Evolutionary conservation across 106 monocot species (phyloP), one percentile per base, ranked within the genome.

Genomic region (Chionographis japonica): DNA sequence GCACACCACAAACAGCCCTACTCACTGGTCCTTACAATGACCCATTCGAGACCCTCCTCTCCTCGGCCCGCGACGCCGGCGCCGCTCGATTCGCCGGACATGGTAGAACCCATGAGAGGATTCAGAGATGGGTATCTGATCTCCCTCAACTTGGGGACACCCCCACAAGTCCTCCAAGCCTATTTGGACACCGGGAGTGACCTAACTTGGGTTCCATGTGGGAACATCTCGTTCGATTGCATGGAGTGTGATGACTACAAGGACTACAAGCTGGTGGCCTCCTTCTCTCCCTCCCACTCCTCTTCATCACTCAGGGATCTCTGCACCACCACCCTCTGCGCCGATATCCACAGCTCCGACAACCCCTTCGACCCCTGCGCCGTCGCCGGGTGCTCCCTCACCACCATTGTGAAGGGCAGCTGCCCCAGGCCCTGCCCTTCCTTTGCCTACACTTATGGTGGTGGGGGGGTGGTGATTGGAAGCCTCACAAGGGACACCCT

Each of bases 121-220:
- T 75, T 54, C 42, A 60, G 54, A 71, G 80, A 80, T 71, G 80
- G 80, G 4, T 80, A 75, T 12, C 13, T 80, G 36, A 50, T 80
- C 37, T 60, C 80, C 40, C 42, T 80, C 0, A 75, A 75, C 75
- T 15, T 80, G 14, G 80, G 80, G 37, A 54, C 74, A 37, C 80
- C 80, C 2, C 66, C 75, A 37, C 75, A 80, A 38, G 20, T 70
- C 17, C 5, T 80, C 53, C 80, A 75, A 37, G 75, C 58, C 17
- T 80, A 65, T 60, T 54, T 80, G 70, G 80, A 80, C 75, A 80
- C 80, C 17, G 80, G 80, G 4, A 80, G 80, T 46, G 80, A 80
- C 58, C 80, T 80, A 40, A 75, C 70, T 37, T 80, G 80, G 80
- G 74, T 75, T 36, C 80, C 80, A 13, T 80, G 80, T 49, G 69